A percentile compares a stretch with the other conserved stretches of the same genome.
Evolutionary conservation across 306 rosid species (phyloP).

Genomic region (Castanea crenata): DNA sequence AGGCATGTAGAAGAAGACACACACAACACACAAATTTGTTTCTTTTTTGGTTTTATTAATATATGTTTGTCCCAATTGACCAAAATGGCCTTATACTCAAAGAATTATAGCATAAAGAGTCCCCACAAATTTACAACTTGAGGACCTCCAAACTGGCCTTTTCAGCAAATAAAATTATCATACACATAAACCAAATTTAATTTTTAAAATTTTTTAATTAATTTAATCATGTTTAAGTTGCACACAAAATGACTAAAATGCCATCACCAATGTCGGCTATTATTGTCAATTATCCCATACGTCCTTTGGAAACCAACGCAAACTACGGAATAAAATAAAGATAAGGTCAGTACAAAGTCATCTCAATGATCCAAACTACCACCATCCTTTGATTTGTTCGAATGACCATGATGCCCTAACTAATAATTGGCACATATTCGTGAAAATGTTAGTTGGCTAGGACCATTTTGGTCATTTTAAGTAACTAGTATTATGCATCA

Average conservation of each 20-base stretch:
- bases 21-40: background rate
- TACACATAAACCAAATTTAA: background rate
- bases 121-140: conserved; percentile 14
- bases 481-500: background rate
- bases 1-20: conserved; percentile 2
- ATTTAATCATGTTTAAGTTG: background rate
- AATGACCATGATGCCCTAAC: conserved; percentile 43
- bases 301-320: conserved; percentile 58
- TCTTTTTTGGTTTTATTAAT: conserved; percentile 2
- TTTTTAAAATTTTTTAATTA: background rate
- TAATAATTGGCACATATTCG: conserved; percentile 26
- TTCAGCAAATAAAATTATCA: conserved; percentile 13
- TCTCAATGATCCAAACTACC: conserved; percentile 66
- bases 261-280: conserved; percentile 36
- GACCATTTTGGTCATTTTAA: conserved; percentile 23
- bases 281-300: conserved; percentile 43
- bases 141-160: conserved; percentile 20
- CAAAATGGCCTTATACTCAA: conserved; percentile 20
- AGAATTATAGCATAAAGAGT: conserved; percentile 7
- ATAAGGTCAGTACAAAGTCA: conserved; percentile 74
- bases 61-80: conserved; percentile 21
- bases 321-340: conserved; percentile 71
- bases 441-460: conserved; percentile 32
- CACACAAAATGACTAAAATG: conserved; percentile 15
- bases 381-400: conserved; percentile 23